phyloP scores from a whole-genome alignment of 2,329 filamentous ascomycete species.

The Endothia cerciana region DNA sequence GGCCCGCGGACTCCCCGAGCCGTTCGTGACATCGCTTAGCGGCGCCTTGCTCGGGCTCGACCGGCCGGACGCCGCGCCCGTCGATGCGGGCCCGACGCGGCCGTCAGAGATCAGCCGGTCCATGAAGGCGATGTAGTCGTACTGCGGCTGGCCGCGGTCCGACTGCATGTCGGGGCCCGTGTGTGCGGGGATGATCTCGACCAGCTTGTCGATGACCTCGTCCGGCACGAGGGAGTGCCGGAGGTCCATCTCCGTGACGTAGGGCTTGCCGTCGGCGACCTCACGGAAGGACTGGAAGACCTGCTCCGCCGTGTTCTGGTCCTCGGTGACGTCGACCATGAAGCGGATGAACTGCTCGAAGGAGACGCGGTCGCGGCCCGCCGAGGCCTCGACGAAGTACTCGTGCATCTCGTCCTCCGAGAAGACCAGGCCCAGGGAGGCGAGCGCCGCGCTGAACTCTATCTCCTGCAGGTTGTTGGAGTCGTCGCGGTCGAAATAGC shows the following conservation, averaged over 20 bases:
- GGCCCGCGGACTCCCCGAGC: conserved; percentile 40
- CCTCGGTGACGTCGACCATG: conserved; percentile 98
- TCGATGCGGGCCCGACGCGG: conserved; percentile 23
- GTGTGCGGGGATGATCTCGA: conserved; percentile 84
- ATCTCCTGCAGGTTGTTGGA: conserved; percentile 90
- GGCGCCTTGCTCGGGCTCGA: conserved; percentile 29
- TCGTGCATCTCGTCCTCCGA: conserved; percentile 98
- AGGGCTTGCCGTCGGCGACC: conserved; percentile 97
- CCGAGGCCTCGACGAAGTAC: conserved; percentile 87
- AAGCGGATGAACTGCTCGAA: conserved; percentile 99
- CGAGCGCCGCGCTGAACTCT: conserved; percentile 93
- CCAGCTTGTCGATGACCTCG: conserved; percentile 91
- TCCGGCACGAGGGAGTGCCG: conserved; percentile 94
- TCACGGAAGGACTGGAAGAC: conserved; percentile 98
- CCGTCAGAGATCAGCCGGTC: conserved; percentile 71
- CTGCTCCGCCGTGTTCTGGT: conserved; percentile 98
- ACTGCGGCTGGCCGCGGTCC: conserved; percentile 84
- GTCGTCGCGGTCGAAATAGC: conserved; percentile 94
- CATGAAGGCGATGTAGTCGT: conserved; percentile 98
- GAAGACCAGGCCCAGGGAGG: conserved; percentile 93
- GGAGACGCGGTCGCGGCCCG: conserved; percentile 77
- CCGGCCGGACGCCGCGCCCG: conserved; percentile 25
- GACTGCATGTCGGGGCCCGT: conserved; percentile 83
- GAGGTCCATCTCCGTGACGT: conserved; percentile 96
- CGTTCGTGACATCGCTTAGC: conserved; percentile 32